Evolutionary conservation across 306 rosid species (phyloP).

Genomic region (Cicer pinnatifidum): DNA sequence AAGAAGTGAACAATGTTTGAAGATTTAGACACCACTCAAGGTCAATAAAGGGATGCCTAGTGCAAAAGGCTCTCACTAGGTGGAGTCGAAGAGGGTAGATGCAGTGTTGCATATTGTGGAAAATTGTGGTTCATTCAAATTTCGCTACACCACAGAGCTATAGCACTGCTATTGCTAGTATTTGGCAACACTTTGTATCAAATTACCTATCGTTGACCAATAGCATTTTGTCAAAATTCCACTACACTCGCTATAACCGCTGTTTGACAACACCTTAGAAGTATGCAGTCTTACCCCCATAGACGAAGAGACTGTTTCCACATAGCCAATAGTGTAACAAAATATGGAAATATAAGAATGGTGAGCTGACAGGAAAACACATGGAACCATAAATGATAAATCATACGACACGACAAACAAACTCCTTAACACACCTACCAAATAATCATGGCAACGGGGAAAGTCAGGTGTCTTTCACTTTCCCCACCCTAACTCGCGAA

Average conservation of each 20-base stretch:
- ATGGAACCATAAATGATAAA: not conserved
- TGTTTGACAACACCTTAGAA: too few relatives aligned
- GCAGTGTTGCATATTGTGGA: too few relatives aligned
- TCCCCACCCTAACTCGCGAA: not conserved
- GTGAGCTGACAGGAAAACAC: not conserved
- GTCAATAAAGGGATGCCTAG: not conserved
- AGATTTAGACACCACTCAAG: not conserved
- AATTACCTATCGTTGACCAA: too few relatives aligned
- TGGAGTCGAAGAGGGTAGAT: not conserved
- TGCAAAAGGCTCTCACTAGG: not conserved
- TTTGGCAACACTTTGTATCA: too few relatives aligned
- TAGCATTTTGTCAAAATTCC: too few relatives aligned
- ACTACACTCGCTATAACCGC: too few relatives aligned
- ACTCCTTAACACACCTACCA: not conserved
- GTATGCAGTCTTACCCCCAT: not conserved
- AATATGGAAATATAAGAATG: conserved; percentile 8
- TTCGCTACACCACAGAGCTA: too few relatives aligned
- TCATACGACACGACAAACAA: not conserved
- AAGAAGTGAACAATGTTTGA: conserved; percentile 13
- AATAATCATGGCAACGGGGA: not conserved
- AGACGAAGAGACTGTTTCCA: not conserved
- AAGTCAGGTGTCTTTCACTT: not conserved
- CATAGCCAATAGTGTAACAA: not conserved
- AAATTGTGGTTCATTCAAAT: too few relatives aligned
- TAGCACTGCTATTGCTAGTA: too few relatives aligned